Evolutionary conservation across 2,329 filamentous ascomycete species (phyloP), one percentile per base, ranked within the genome.

Genomic region (Fusarium humuli): DNA sequence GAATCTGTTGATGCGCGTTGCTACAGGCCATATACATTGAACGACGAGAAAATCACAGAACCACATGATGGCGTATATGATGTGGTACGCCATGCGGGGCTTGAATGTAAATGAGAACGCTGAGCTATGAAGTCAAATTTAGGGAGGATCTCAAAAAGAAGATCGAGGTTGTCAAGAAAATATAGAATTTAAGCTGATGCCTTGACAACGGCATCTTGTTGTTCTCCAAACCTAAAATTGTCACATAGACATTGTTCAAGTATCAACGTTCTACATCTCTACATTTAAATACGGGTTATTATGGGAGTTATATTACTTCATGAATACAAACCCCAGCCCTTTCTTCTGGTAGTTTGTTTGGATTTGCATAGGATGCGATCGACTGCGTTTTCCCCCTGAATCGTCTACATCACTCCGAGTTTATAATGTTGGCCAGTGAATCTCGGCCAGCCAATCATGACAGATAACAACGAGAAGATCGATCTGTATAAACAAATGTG

Each of bases 401-500:
- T 37, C 6, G 10, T n/a, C 1, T 6, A 3, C 34, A 37, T 37
- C 34, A 37, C 34, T n/a, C 2, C 3, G 18, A 12, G 1, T 7
- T 37, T 5, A 37, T 37, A 2, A 7, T n/a, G 34, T 37, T 37
- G 34, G 34, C 18, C 34, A n/a, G 10, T 37, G 34, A 37, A 37
- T 37, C 3, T 12, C 18, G 7, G 2, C 1, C 34, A 12, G 34
- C 34, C 34, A n/a, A 37, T 37, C 34, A n/a, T n/a, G 34, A 5
- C 34, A n/a, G 1, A 37, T 12, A 4, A n/a, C 18, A 37, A 37
- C 6, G n/a, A n/a, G 18, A 37, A n/a, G 34, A 37, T n/a, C 6
- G 11, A 12, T 12, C 5, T n/a, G 18, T n/a, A 37, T 37, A 18
- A 2, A n/a, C 7, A 0, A n/a, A 37, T n/a, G 1, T n/a, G 34